Percentiles rank a stretch among this genome's conserved stretches.
These are phyloP conservation scores for Populus hybrid DNA, from an alignment of 441 rosid genomes.

Conservation along the genomic window DNA sequence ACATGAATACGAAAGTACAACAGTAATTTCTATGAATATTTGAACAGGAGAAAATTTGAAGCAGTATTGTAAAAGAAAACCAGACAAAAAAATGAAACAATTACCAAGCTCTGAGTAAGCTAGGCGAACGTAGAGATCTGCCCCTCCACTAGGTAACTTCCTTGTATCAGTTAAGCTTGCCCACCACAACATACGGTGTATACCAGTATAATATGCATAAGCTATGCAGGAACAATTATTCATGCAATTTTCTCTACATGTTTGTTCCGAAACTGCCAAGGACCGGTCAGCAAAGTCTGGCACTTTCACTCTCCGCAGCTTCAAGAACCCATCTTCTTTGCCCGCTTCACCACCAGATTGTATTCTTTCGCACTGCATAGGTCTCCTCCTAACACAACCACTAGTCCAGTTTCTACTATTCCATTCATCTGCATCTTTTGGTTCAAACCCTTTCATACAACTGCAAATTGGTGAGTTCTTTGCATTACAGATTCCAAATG, in stretches of 20 bases:
- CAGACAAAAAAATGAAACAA: background rate
- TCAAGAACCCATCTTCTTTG: conserved; percentile 38
- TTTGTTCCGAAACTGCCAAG: conserved; percentile 9
- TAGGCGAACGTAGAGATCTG: conserved; percentile 36
- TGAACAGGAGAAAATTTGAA: background rate
- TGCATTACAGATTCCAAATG: conserved; percentile 23
- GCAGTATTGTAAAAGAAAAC: background rate
- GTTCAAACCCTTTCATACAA: conserved; percentile 45
- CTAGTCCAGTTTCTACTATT: conserved; percentile 32
- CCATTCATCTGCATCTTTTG: conserved; percentile 36
- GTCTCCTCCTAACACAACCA: conserved; percentile 39
- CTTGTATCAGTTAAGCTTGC: conserved; percentile 35
- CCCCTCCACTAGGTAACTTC: conserved; percentile 27
- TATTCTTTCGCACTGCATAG: conserved; percentile 26
- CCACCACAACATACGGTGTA: conserved; percentile 50
- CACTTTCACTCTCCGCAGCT: conserved; percentile 27
- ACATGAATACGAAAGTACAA: background rate
- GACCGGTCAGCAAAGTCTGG: conserved; percentile 33
- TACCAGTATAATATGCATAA: conserved; percentile 37
- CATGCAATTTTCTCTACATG: conserved; percentile 28
- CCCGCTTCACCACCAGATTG: conserved; percentile 16
- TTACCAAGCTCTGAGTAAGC: conserved; percentile 44
- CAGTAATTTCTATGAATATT: too few species aligned
- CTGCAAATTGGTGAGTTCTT: conserved; percentile 31
- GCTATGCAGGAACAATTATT: conserved; percentile 52